Conservation (phyloP, 2,329 filamentous ascomycete species). For the Zymoseptoria brevis region DNA sequence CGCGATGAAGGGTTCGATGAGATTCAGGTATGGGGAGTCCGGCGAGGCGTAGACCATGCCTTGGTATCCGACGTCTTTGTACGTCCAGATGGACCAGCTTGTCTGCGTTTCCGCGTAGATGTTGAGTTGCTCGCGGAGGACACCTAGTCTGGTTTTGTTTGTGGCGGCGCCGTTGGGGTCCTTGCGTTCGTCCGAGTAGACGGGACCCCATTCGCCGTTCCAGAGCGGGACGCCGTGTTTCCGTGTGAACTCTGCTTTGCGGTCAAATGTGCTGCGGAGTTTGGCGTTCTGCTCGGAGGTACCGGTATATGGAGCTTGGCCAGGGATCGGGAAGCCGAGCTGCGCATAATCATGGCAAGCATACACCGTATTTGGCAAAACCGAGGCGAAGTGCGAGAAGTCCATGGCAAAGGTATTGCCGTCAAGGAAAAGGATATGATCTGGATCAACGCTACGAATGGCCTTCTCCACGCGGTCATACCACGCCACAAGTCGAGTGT, state of each 20-base stretch:
- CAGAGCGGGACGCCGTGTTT: constrained; percentile 38
- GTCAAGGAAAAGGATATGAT: constrained; percentile 41
- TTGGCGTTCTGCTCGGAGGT: constrained; percentile 37
- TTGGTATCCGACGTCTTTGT: constrained; percentile 31
- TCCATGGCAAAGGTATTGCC: constrained; percentile 35
- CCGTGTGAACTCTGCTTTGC: constrained; percentile 44
- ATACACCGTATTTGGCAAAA: constrained; percentile 43
- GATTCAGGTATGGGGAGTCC: constrained; percentile 36
- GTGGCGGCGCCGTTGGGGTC: constrained; percentile 32
- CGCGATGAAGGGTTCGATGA: constrained; percentile 45
- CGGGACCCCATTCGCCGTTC: constrained; percentile 45
- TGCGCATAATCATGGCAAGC: constrained; percentile 47
- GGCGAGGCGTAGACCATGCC: constrained; percentile 25
- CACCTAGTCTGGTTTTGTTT: constrained; percentile 36
- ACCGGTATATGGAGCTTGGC: constrained; percentile 33
- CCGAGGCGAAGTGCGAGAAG: constrained; percentile 34
- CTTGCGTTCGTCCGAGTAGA: constrained; percentile 38
- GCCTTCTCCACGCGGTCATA: constrained; percentile 42
- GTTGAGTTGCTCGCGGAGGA: constrained; percentile 40
- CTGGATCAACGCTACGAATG: constrained; percentile 40
- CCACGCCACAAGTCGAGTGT: constrained; percentile 39
- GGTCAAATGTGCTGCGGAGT: constrained; percentile 38
- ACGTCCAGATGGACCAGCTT: constrained; percentile 47
- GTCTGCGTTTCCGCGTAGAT: constrained; percentile 48
- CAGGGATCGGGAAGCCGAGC: constrained; percentile 42